Base-by-base conservation (phyloP, 495 filamentous ascomycete species). In the Penicillium riverlandense region DNA sequence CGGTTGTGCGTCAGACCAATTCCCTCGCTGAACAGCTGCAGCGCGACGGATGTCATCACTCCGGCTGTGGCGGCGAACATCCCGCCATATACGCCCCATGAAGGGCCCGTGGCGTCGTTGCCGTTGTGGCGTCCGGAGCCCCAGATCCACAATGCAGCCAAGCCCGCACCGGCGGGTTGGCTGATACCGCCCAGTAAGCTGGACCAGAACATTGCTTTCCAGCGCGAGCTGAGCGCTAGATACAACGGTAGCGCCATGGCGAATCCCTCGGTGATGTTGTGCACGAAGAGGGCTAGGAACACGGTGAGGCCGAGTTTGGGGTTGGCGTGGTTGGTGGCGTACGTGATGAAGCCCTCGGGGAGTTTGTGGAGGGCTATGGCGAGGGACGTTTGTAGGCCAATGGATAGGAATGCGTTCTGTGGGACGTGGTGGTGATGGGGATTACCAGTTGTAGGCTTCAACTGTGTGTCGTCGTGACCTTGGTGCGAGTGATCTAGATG, bases 251-350 rank as follows among this genome's bases (percentile, higher is more conserved):
- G 68, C 0, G 89, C 87, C 78, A 98, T 84, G 48, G 88, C 86
- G 59, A 97, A 98, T 12, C 92, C 92, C 66, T 98, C 92, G 37
- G 88, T 85, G 48, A 98, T 95, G 65, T 97, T 98, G 71, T 98
- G 92, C 48, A 97, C 90, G 57, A 92, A 96, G 4, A 98, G 77
- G 1, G 92, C 92, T 52, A 97, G 75, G 70, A 98, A 98, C 30
- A 98, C 86, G 31, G 87, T 82, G 55, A 95, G 76, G 10, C 94
- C 92, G 2, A 98, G 81, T 1, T 71, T 69, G 0, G 92, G 89
- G 55, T 85, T 96, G 29, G 88, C 94, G 49, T 98, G 94, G 63
- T 97, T 98, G 10, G 92, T 96, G 8, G 92, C 91, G 62, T 92
- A 98, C 28, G 94, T 98, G 45, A 98, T 96, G 66, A 98, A 97